Base-by-base conservation (phyloP, 305 asterid species). In the Galium porrigens region DNA sequence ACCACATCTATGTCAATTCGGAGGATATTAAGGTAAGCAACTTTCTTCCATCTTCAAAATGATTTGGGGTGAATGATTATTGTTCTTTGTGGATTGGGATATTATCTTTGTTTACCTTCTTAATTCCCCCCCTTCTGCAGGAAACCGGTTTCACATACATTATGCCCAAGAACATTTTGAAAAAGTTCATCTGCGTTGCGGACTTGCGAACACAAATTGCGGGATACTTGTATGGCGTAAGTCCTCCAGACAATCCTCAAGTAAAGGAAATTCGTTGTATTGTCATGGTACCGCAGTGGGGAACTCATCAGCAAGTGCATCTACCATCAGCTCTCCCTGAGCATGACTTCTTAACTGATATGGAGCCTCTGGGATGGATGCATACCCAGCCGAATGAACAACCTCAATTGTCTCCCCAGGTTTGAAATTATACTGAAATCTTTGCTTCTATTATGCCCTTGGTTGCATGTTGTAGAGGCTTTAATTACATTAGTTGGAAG, bases 321-420 rank as follows among this genome's bases (percentile, higher is more conserved):
- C 85, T 94, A 56, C 99, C 99, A 11, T 90, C 94, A 0, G 83
- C 92, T 56, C 94, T 94, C 70, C 99, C 97, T 0, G 95, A 86
- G 66, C 99, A 94, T 4, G 97, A 94, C 71, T 94, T 92, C 81
- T 75, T 94, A 30, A 87, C 75, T 27, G 99, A 94, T 71, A 72
- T 94, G 83, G 99, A 94, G 90, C 99, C 99, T 12, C 70, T 94
- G 66, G 97, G 99, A 78, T 94, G 99, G 99, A 85, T 94, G 95
- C 99, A 94, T 69, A 89, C 99, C 12, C 99, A 94, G 79, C 97
- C 99, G 17, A 94, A 89, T 33, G 99, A 94, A 80, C 96, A 86
- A 51, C 99, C 99, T 41, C 99, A 94, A 80, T 83, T 94, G 62
- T 86, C 99, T 15, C 97, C 97, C 59, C 97, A 89, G 96, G 99